A percentile compares a stretch with the other conserved stretches of the same genome.
These are phyloP conservation scores for Candida koratica DNA, from an alignment of 805 yeast genomes.

Conservation along the genomic window DNA sequence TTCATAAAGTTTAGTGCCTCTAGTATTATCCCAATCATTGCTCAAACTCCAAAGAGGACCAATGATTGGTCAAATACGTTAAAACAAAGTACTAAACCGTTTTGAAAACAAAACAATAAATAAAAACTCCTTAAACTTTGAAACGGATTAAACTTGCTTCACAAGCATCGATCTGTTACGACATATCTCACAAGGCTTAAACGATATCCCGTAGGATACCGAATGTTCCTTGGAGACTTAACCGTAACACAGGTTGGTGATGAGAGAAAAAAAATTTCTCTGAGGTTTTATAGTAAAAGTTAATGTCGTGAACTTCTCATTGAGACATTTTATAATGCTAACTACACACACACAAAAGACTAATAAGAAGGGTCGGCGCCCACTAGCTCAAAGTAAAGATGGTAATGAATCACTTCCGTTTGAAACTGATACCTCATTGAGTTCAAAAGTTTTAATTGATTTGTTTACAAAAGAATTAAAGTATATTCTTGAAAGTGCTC, in stretches of 20 bases:
- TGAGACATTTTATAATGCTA: slow-evolving; percentile 2
- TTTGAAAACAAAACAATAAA: slow-evolving; percentile 6
- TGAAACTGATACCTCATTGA: slow-evolving; percentile 27
- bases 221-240: slow-evolving; percentile 36
- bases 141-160: slow-evolving; percentile 48
- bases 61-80: slow-evolving; percentile 13
- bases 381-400: slow-evolving; percentile 8
- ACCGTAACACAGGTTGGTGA: slow-evolving; percentile 48
- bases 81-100: slow-evolving; percentile 12
- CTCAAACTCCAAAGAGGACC: slow-evolving; percentile 53
- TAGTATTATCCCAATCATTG: slow-evolving; percentile 24
- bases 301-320: background rate
- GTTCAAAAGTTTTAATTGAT: slow-evolving; percentile 33
- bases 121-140: background rate
- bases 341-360: background rate
- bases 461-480: slow-evolving; percentile 33
- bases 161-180: slow-evolving; percentile 69
- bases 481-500: slow-evolving; percentile 31
- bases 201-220: slow-evolving; percentile 29
- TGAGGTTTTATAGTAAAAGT: background rate
- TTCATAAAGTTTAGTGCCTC: slow-evolving; percentile 1
- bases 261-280: slow-evolving; percentile 3
- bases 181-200: slow-evolving; percentile 29
- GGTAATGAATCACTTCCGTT: slow-evolving; percentile 28
- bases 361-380: slow-evolving; percentile 1